Percentiles rank a stretch among this genome's conserved stretches.
Evolutionary conservation across 495 filamentous ascomycete genomes (phyloP).

Genomic region (Saxophila tyrrhenica): DNA sequence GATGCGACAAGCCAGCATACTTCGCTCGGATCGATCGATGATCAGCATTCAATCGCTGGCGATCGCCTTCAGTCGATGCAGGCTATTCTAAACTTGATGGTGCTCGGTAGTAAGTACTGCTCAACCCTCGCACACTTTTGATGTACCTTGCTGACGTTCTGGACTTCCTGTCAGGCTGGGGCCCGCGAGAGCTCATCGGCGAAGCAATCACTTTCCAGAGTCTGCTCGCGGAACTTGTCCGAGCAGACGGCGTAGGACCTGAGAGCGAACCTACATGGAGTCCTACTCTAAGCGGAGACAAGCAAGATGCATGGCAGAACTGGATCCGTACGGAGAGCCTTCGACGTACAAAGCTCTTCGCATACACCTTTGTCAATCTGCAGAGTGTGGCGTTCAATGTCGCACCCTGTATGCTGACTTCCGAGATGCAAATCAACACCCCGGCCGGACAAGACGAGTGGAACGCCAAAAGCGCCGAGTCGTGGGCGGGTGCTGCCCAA

Average conservation of each 20-base stretch:
- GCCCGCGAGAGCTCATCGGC: conserved; percentile 47
- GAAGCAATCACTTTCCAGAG: conserved; percentile 45
- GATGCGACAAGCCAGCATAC: too few species aligned
- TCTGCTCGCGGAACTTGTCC: conserved; percentile 40
- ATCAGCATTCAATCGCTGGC: conserved; percentile 7
- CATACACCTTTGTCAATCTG: conserved; percentile 49
- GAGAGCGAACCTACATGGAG: conserved; percentile 19
- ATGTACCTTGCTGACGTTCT: too few species aligned
- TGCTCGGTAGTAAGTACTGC: background rate
- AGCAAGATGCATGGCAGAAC: conserved; percentile 36
- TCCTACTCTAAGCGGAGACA: conserved; percentile 3
- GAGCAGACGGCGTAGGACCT: conserved; percentile 41
- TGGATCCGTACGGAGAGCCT: conserved; percentile 46
- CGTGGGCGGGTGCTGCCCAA: conserved; percentile 38
- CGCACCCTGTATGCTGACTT: conserved; percentile 46
- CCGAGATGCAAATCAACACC: conserved; percentile 49
- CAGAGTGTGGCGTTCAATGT: conserved; percentile 49
- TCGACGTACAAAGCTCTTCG: conserved; percentile 46
- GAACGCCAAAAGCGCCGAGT: conserved; percentile 34
- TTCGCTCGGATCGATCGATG: background rate
- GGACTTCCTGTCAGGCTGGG: too few species aligned
- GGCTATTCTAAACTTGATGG: conserved; percentile 44
- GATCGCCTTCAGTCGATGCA: conserved; percentile 46
- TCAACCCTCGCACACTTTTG: too few species aligned
- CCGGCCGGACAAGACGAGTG: conserved; percentile 45